A percentile compares a stretch with the other conserved stretches of the same genome.
Evolutionary conservation across 257 asterid genomes (phyloP).

Genomic region (Solanum etuberosum): DNA sequence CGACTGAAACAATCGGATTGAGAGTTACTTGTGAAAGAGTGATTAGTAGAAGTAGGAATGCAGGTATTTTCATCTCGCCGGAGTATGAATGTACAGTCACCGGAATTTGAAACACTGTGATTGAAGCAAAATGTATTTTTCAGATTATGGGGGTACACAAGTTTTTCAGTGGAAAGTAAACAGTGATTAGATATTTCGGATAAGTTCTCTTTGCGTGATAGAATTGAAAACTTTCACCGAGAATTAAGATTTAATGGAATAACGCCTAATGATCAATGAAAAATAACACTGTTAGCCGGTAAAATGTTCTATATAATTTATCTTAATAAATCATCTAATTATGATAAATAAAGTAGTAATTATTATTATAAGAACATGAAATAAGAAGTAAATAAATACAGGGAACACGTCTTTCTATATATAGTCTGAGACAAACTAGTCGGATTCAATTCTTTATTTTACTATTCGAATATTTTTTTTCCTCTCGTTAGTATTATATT

Average conservation of each 20-base stretch:
- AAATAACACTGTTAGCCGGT: not conserved
- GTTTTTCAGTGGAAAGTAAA: not conserved
- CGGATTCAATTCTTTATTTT: too few relatives aligned
- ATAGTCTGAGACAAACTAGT: not conserved
- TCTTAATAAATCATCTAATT: not conserved
- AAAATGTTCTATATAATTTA: not conserved
- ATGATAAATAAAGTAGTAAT: not conserved
- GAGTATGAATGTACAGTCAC: not conserved
- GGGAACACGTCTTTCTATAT: not conserved
- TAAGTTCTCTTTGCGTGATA: not conserved
- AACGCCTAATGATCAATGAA: not conserved
- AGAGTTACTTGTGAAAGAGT: conserved; percentile 11
- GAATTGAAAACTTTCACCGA: not conserved
- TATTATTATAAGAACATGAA: not conserved
- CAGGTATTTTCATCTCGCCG: not conserved
- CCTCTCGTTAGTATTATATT: too few relatives aligned
- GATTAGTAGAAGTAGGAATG: conserved; percentile 14
- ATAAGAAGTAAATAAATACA: not conserved
- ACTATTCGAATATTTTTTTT: too few relatives aligned
- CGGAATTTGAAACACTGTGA: not conserved
- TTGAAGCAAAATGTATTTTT: not conserved
- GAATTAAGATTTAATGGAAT: not conserved
- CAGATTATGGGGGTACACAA: not conserved
- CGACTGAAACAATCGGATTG: conserved; percentile 7
- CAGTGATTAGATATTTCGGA: not conserved